Base-by-base conservation (phyloP, 768 basidiomycete species). In the Collybiopsis luxurians region DNA sequence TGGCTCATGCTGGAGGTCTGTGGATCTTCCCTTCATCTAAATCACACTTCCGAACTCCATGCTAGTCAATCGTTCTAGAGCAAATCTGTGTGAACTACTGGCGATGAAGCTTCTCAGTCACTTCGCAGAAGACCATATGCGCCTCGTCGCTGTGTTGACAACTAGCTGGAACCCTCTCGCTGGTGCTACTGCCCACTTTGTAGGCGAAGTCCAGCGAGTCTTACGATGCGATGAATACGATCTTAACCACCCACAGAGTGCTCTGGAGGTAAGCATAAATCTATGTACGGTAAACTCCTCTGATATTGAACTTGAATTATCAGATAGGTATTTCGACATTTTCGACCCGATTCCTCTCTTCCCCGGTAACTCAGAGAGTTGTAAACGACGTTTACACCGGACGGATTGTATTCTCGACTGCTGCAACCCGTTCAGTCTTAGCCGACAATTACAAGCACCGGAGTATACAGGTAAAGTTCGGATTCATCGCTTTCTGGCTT, bases 401-500 rank as follows among this genome's bases (percentile, higher is more conserved):
- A n/a, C 79, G 82, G 6, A 82, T 92, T 31, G 78, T 90, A 15
- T 88, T 89, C 60, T 82, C 86, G 10, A 71, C 81, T 53, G 69
- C 80, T 4, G 77, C 82, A 6, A 80, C 73, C 47, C 85, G 87
- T 24, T 89, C 93, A 1, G 81, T 98, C 50, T 78, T 98, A 7
- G 86, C 89, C 17, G 96, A 98, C 69, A 90, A 92, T 65, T 98
- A 98, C 74, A 93, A 91, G 71, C 83, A 81, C 30, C 80, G 81
- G 34, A 39, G 54, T 36, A 55, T 55, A 38, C 54, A 55, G 45
- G 54, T 55, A 3, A 21, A 19, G 26, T 12, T 26, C 34, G 4
- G 30, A 34, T 13, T 15, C 27, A 13, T 28, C n/a, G 21, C 21
- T 30, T 34, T 26, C 26, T 19, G 9, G 17, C 27, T 27, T 12